These are phyloP conservation scores for Penicillium dipodomyicola DNA, from an alignment of 495 filamentous ascomycete genomes.

Conservation along the genomic window DNA sequence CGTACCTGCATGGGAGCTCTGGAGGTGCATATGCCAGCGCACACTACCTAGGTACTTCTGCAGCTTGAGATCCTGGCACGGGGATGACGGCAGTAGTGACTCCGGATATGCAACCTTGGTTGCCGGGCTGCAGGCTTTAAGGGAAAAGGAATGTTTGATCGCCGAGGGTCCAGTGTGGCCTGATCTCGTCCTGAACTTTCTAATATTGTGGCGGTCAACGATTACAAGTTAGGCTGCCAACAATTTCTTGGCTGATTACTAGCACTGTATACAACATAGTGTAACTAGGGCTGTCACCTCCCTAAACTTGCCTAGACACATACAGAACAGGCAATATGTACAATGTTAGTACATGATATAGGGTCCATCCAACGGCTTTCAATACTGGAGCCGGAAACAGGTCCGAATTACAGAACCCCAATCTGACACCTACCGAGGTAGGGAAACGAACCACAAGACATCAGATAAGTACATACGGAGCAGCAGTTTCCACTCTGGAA, in stretches of 20 bases:
- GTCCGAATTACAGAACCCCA: not conserved
- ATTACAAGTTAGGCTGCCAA: not conserved
- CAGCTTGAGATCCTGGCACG: not conserved
- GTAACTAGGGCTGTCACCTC: not conserved
- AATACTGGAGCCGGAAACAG: not conserved
- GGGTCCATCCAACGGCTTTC: not conserved
- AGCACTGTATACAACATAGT: too few species aligned
- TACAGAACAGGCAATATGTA: not conserved
- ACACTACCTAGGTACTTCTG: not conserved
- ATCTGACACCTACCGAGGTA: not conserved
- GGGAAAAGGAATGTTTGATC: not conserved
- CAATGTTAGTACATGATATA: not conserved
- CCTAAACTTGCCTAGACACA: not conserved
- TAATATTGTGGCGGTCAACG: not conserved
- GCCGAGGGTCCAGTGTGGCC: not conserved
- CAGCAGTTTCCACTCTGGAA: not conserved
- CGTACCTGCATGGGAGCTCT: slow-evolving; percentile 2
- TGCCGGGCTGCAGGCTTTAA: not conserved
- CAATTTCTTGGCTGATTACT: not conserved
- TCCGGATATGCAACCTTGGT: not conserved
- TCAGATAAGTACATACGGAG: not conserved
- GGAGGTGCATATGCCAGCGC: slow-evolving; percentile 1
- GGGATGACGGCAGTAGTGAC: not conserved
- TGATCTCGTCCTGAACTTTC: not conserved
- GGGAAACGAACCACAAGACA: not conserved